Evolutionary conservation across 768 basidiomycete species (phyloP).

Genomic region (Tricholoma saponaceum): DNA sequence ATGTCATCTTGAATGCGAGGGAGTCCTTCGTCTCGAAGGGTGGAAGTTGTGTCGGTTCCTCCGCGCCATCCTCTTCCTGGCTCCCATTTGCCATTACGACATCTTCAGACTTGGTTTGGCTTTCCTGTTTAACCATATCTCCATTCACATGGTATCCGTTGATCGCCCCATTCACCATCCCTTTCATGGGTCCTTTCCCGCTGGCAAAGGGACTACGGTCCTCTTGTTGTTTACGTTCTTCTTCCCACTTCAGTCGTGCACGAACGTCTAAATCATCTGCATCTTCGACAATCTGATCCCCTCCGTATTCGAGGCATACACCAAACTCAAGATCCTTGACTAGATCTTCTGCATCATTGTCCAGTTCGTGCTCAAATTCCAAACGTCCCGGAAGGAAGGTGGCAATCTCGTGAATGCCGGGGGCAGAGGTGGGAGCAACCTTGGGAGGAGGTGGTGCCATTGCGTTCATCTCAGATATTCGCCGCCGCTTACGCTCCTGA

Average conservation of each 20-base stretch:
- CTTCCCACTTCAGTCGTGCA: constrained; percentile 47
- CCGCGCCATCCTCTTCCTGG: constrained; percentile 54
- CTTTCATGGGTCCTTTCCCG: constrained; percentile 35
- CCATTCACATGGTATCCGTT: constrained; percentile 44
- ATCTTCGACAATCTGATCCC: constrained; percentile 76
- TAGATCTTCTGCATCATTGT: constrained; percentile 94
- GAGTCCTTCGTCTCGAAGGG: constrained; percentile 84
- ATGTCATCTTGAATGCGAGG: constrained; percentile 79
- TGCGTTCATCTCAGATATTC: constrained; percentile 78
- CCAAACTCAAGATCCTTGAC: constrained; percentile 97
- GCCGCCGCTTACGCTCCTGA: constrained; percentile 81
- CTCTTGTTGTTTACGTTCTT: constrained; percentile 34
- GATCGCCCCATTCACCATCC: constrained; percentile 35
- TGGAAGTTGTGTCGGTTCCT: constrained; percentile 66
- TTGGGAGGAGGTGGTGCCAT: constrained; percentile 56
- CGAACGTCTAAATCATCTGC: constrained; percentile 73
- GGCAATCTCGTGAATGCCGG: constrained; percentile 88
- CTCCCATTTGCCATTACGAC: constrained; percentile 42
- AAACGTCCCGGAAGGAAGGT: constrained; percentile 95
- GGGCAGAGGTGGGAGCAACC: constrained; percentile 80
- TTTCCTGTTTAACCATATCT: constrained; percentile 30
- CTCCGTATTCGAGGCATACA: constrained; percentile 79
- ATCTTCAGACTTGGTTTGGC: constrained; percentile 40
- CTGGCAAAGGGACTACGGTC: constrained; percentile 18
- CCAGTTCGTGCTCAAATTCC: constrained; percentile 96